Conservation (phyloP, 2,329 filamentous ascomycete species). For the Aspergillus transmontanensis region DNA sequence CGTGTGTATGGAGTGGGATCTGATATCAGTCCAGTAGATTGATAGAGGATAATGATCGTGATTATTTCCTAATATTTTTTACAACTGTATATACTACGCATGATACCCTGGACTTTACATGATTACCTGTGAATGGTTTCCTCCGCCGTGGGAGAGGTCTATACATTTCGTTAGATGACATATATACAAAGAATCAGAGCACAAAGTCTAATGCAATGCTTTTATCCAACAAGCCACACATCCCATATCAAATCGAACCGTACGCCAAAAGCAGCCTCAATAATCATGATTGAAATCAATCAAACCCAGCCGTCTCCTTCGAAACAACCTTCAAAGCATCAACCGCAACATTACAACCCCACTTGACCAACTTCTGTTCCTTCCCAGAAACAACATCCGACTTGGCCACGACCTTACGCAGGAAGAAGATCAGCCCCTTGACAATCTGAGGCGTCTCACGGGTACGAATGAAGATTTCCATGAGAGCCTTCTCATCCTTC, state of each 20-base stretch:
- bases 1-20: constrained; percentile 44
- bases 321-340: constrained; percentile 44
- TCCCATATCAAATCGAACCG: background rate
- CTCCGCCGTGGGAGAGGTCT: background rate
- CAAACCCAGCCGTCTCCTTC: constrained; percentile 16
- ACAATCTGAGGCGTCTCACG: constrained; percentile 69
- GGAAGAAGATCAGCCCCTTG: constrained; percentile 75
- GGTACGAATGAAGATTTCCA: constrained; percentile 67
- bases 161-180: constrained; percentile 15
- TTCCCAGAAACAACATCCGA: constrained; percentile 58
- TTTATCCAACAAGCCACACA: background rate
- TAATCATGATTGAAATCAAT: background rate
- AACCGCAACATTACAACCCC: constrained; percentile 46
- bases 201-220: constrained; percentile 20
- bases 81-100: constrained; percentile 4
- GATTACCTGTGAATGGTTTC: background rate
- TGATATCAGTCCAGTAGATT: constrained; percentile 22
- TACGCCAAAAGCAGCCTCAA: background rate
- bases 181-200: constrained; percentile 24
- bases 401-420: constrained; percentile 73
- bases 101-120: constrained; percentile 3
- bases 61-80: background rate
- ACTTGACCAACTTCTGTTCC: constrained; percentile 55
- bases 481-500: constrained; percentile 59
- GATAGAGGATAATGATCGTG: background rate